These are phyloP conservation scores for Lentinula guzmanii DNA, from an alignment of 768 basidiomycete genomes.

Conservation along the genomic window DNA sequence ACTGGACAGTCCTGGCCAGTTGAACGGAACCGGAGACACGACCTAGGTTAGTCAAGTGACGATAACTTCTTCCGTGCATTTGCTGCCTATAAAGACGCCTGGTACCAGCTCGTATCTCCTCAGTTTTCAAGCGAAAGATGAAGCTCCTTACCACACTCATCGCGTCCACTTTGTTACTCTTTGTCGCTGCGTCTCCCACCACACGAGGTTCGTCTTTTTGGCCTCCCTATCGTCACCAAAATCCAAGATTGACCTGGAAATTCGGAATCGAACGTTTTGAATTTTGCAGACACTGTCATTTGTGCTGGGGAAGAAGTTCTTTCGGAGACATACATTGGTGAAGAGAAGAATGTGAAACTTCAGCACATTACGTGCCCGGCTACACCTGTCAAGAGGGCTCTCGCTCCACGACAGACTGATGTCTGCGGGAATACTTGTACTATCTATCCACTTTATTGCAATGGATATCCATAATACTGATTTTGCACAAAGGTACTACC, in stretches of 20 bases:
- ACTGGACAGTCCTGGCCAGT: not conserved
- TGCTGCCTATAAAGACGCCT: not conserved
- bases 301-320: not conserved
- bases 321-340: constrained; percentile 30
- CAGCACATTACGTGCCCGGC: constrained; percentile 27
- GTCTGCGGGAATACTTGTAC: not conserved
- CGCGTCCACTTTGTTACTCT: not conserved
- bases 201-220: not conserved
- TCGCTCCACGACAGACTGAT: constrained; percentile 2
- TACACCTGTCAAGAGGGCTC: constrained; percentile 2
- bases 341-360: constrained; percentile 36
- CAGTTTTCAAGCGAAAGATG: not conserved
- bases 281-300: not conserved
- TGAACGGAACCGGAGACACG: not conserved
- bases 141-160: not conserved
- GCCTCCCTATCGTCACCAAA: not conserved
- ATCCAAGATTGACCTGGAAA: not conserved
- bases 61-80: not conserved
- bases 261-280: not conserved
- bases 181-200: not conserved
- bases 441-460: constrained; percentile 6
- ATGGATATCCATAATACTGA: not conserved
- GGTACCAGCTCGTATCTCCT: not conserved
- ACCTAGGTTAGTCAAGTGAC: not conserved
- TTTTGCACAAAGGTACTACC: constrained; percentile 21